Conservation (phyloP, 1,284 basidiomycete genomes). For the Tremellales sp. region DNA sequence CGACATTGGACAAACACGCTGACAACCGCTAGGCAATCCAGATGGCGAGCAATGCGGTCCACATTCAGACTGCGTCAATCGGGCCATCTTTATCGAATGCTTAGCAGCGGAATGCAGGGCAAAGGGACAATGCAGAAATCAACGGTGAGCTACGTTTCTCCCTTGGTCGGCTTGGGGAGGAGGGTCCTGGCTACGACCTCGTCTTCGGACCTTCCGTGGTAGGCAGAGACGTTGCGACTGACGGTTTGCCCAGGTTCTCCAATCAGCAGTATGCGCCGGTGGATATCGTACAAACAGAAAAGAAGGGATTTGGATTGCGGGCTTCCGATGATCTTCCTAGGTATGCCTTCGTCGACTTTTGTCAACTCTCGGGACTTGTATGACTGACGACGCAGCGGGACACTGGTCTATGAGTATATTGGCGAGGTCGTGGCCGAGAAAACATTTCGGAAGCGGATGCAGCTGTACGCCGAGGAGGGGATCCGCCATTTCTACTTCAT, state of each 20-base stretch:
- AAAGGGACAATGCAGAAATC: slow-evolving; percentile 79
- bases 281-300: slow-evolving; percentile 87
- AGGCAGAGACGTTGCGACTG: too few relatives aligned
- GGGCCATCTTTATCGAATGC: slow-evolving; percentile 96
- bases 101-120: slow-evolving; percentile 81
- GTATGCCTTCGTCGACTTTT: slow-evolving; percentile 57
- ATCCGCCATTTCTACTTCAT: slow-evolving; percentile 99
- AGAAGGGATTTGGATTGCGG: slow-evolving; percentile 91
- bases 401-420: slow-evolving; percentile 96
- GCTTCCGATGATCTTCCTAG: slow-evolving; percentile 65
- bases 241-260: slow-evolving; percentile 71
- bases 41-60: slow-evolving; percentile 75
- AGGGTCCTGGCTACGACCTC: too few relatives aligned
- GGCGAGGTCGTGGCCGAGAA: slow-evolving; percentile 89
- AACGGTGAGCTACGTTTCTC: slow-evolving; percentile 62
- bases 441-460: slow-evolving; percentile 90
- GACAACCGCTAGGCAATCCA: slow-evolving; percentile 49
- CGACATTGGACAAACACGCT: slow-evolving; percentile 1
- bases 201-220: too few relatives aligned
- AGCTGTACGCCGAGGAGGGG: slow-evolving; percentile 86
- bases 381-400: slow-evolving; percentile 12
- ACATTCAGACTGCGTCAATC: slow-evolving; percentile 91
- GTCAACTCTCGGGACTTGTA: neutral
- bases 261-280: slow-evolving; percentile 78
- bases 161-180: too few relatives aligned